Percentiles rank a stretch among this genome's conserved stretches.
Evolutionary conservation across 495 filamentous ascomycete genomes (phyloP).

Genomic region (Echria macrotheca): DNA sequence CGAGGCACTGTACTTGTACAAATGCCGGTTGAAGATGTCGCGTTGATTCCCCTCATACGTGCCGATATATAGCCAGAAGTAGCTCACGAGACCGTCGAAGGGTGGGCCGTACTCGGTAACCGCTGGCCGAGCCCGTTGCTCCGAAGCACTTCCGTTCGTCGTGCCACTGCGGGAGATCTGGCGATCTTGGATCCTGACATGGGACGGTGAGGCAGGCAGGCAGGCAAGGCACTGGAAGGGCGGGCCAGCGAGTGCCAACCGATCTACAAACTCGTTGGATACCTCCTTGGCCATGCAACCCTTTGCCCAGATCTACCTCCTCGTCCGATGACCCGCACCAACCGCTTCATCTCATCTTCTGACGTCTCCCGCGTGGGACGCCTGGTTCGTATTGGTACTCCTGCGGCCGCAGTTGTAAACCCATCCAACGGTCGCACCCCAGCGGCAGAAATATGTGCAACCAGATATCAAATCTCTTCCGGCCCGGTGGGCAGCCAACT

Average conservation of each 20-base stretch:
- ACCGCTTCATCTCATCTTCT: neutral
- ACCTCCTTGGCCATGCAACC: neutral
- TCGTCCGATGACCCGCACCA: neutral
- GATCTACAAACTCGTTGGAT: neutral
- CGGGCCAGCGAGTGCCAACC: neutral
- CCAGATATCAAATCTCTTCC: conserved; percentile 10
- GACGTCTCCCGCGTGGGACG: neutral
- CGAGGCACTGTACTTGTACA: too few relatives aligned
- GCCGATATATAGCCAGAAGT: too few relatives aligned
- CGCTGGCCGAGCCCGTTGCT: too few relatives aligned
- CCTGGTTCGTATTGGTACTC: conserved; percentile 10
- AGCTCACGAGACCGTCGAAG: too few relatives aligned
- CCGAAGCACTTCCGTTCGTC: too few relatives aligned
- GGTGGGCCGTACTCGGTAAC: too few relatives aligned
- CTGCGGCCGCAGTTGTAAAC: conserved; percentile 7
- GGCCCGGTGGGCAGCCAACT: conserved; percentile 12
- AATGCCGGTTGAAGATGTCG: too few relatives aligned
- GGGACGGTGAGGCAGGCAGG: neutral
- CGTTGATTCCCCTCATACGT: too few relatives aligned
- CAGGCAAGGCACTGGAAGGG: neutral
- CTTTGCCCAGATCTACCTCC: conserved; percentile 1
- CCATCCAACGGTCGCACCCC: conserved; percentile 7
- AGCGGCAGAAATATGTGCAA: conserved; percentile 17
- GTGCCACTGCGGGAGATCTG: too few relatives aligned
- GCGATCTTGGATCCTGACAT: too few relatives aligned